Evolutionary conservation across 306 rosid genomes (phyloP).

Genomic region (Dicorynia guianensis): DNA sequence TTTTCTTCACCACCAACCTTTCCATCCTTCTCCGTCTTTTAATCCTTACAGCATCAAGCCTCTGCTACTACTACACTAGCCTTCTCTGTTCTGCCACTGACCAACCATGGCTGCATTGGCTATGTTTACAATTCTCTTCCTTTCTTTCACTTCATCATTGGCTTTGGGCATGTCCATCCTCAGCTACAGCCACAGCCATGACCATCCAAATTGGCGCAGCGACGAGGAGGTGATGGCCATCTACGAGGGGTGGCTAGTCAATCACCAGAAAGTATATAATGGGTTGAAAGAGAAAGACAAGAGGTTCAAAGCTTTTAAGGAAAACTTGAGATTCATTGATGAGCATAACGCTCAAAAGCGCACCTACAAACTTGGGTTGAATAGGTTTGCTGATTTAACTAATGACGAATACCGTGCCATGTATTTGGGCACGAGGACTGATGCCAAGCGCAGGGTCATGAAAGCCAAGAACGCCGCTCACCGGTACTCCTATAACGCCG

Average conservation of each 20-base stretch:
- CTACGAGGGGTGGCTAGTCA: constrained; percentile 70
- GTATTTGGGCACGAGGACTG: constrained; percentile 64
- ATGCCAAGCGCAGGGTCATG: constrained; percentile 60
- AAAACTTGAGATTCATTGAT: constrained; percentile 70
- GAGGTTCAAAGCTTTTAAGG: constrained; percentile 78
- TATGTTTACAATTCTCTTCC: constrained; percentile 42
- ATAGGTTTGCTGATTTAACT: constrained; percentile 78
- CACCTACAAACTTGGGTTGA: constrained; percentile 77
- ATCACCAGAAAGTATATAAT: constrained; percentile 68
- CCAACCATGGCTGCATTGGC: constrained; percentile 49
- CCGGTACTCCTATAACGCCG: constrained; percentile 55
- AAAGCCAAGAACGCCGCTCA: constrained; percentile 60
- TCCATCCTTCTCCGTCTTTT: not conserved
- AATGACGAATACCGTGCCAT: constrained; percentile 72
- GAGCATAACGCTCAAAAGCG: constrained; percentile 68
- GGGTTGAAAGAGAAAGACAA: constrained; percentile 68
- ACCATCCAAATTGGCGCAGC: constrained; percentile 19
- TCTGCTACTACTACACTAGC: not conserved
- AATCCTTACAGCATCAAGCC: too few relatives aligned
- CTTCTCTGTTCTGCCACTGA: not conserved
- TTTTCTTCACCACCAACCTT: constrained; percentile 36
- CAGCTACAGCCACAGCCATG: constrained; percentile 1
- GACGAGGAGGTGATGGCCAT: constrained; percentile 62
- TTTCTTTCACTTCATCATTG: constrained; percentile 42
- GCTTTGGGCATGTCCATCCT: constrained; percentile 40